phyloP scores from a whole-genome alignment of 495 filamentous ascomycete species.

The Usnea hakonensis region DNA sequence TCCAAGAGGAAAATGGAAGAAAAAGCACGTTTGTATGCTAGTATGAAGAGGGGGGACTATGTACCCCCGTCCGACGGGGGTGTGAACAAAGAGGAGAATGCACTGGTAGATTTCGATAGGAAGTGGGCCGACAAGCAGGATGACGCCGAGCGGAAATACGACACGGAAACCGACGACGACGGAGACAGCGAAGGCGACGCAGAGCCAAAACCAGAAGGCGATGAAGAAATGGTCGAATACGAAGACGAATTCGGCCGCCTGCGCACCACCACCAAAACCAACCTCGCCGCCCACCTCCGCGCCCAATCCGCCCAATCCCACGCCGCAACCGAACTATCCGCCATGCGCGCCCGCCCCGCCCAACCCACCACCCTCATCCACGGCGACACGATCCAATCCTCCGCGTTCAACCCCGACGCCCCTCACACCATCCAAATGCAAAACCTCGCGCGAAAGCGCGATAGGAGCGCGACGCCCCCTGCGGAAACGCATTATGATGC shows the following conservation, averaged over 20 bases:
- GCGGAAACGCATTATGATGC: slow-evolving; percentile 79
- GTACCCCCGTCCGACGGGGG: slow-evolving; percentile 29
- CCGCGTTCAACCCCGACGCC: slow-evolving; percentile 69
- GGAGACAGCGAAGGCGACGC: slow-evolving; percentile 47
- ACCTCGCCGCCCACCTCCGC: slow-evolving; percentile 51
- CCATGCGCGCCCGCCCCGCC: slow-evolving; percentile 49
- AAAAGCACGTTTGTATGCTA: slow-evolving; percentile 76
- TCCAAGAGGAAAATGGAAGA: slow-evolving; percentile 74
- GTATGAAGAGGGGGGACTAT: slow-evolving; percentile 70
- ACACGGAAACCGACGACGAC: slow-evolving; percentile 37
- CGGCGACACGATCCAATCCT: slow-evolving; percentile 71
- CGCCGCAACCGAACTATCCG: slow-evolving; percentile 35
- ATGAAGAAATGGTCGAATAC: slow-evolving; percentile 63
- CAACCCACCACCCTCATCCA: slow-evolving; percentile 67
- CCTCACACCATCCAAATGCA: slow-evolving; percentile 57
- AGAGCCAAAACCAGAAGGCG: slow-evolving; percentile 70
- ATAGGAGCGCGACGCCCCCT: slow-evolving; percentile 69
- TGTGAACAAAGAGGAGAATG: slow-evolving; percentile 34
- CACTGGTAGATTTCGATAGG: slow-evolving; percentile 81
- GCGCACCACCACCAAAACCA: slow-evolving; percentile 54
- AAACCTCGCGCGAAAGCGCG: slow-evolving; percentile 61
- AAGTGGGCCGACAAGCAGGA: slow-evolving; percentile 72
- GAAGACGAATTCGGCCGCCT: slow-evolving; percentile 84
- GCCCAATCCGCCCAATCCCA: slow-evolving; percentile 23
- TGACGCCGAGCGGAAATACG: slow-evolving; percentile 23